Conservation (phyloP, 2,329 filamentous ascomycete genomes). For the Aspergillus udagawae region DNA sequence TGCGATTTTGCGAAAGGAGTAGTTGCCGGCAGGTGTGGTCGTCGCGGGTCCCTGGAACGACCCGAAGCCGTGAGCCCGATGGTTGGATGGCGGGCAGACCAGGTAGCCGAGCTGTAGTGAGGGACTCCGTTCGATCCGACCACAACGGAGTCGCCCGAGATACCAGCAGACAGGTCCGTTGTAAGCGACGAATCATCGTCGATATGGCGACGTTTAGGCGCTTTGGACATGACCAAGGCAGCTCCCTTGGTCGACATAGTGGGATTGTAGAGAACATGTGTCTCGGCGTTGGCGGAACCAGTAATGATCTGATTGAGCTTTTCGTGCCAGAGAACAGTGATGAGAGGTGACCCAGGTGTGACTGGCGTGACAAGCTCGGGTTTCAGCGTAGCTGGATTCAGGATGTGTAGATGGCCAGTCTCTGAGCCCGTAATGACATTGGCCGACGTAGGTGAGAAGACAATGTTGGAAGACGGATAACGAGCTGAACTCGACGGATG, state of each 20-base stretch:
- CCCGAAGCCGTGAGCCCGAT: conserved; percentile 76
- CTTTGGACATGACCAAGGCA: conserved; percentile 83
- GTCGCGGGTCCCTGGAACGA: conserved; percentile 69
- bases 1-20: conserved; percentile 90
- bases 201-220: conserved; percentile 90
- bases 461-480: conserved; percentile 81
- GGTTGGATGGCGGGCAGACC: conserved; percentile 60
- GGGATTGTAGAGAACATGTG: conserved; percentile 86
- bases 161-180: conserved; percentile 73
- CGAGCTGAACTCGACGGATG: conserved; percentile 80
- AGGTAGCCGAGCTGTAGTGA: conserved; percentile 67
- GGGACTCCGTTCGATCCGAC: conserved; percentile 65
- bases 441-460: conserved; percentile 78
- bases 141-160: conserved; percentile 79
- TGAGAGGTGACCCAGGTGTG: conserved; percentile 77
- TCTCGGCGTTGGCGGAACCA: conserved; percentile 85
- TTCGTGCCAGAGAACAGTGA: conserved; percentile 85
- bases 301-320: conserved; percentile 96
- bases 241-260: conserved; percentile 76
- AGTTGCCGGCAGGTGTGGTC: conserved; percentile 77
- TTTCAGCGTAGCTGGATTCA: conserved; percentile 86
- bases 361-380: conserved; percentile 82
- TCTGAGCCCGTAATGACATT: conserved; percentile 86
- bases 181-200: conserved; percentile 88
- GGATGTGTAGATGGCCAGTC: conserved; percentile 80